Evolutionary conservation across 129 eudicot species (phyloP), one percentile per base, ranked within the genome.

Genomic region (Deinandra increscens): DNA sequence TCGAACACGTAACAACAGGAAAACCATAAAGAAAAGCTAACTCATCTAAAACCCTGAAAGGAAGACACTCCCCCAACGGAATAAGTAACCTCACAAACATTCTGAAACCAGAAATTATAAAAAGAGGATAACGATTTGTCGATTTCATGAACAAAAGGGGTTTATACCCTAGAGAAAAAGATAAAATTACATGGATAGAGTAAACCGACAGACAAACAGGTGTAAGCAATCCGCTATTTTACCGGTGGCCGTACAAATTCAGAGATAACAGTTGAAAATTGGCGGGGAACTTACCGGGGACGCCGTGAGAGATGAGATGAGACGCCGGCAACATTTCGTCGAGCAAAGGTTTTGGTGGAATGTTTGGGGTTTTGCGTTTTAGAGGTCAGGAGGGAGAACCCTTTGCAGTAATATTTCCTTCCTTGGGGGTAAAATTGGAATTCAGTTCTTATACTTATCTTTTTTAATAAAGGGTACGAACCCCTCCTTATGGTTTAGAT

Each of bases 241-340:
- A 39, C 3, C 8, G 49, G 45, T 37, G 64, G 8, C 44, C 5
- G 66, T 26, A 20, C 4, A 7, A 51, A 31, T 29, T 41, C 22
- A 48, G 12, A 50, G 73, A 44, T 14, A 19, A 19, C 15, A 5
- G 37, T 1, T 15, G 3, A 15, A 19, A 42, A 54, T 8, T 4
- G 33, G 36, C 23, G 12, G 69, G 23, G 42, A 18, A 53, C 46
- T 68, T 74, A 80, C 84, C 78, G 60, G 74, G 43, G 49, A 80
- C 73, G 70, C 18, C 56, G 19, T 51, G 73, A 63, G 74, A 75
- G 69, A 75, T 14, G 58, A 64, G 79, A 50, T 79, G 79, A 68
- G 79, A 74, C 49, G 83, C 79, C 79, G 83, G 71, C 58, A 69
- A 73, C 83, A 79, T 79, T 67, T 68, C 41, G 74, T 49, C 4